These are phyloP conservation scores for Blastobotrys buckinghamii DNA, from an alignment of 1,139 yeast species.

Conservation along the genomic window DNA sequence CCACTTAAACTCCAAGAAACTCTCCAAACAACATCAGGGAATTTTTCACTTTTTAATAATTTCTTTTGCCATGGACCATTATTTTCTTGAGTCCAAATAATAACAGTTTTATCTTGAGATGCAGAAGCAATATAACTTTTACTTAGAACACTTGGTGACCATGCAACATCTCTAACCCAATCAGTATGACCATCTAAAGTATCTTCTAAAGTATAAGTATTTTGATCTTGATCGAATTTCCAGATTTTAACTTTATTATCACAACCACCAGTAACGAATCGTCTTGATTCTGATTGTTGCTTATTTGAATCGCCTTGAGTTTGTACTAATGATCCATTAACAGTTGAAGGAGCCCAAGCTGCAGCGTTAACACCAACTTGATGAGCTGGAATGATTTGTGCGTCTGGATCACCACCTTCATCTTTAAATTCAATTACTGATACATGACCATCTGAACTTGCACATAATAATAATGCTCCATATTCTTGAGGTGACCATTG, in stretches of 20 bases:
- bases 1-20: slow-evolving; percentile 98
- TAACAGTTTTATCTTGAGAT: slow-evolving; percentile 91
- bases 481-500: slow-evolving; percentile 98
- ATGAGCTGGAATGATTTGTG: slow-evolving; percentile 69
- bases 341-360: slow-evolving; percentile 84
- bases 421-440: slow-evolving; percentile 89
- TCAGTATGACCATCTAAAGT: slow-evolving; percentile 85
- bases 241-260: slow-evolving; percentile 92
- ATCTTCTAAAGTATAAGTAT: slow-evolving; percentile 66
- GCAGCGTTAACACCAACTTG: slow-evolving; percentile 92
- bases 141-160: slow-evolving; percentile 89
- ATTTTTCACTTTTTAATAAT: slow-evolving; percentile 66
- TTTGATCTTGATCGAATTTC: slow-evolving; percentile 56
- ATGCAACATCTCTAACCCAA: slow-evolving; percentile 98
- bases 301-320: slow-evolving; percentile 6
- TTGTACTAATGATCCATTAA: slow-evolving; percentile 34
- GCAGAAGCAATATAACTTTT: slow-evolving; percentile 96
- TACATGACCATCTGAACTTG: slow-evolving; percentile 89
- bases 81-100: slow-evolving; percentile 83
- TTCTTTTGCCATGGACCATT: slow-evolving; percentile 68
- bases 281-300: slow-evolving; percentile 30
- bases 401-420: slow-evolving; percentile 68
- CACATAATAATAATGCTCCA: slow-evolving; percentile 85
- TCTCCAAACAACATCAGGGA: slow-evolving; percentile 98
- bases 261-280: slow-evolving; percentile 92